A percentile compares a stretch with the other conserved stretches of the same genome.
phyloP scores from a whole-genome alignment of 75 land plant species.

The Larix kaempferi region DNA sequence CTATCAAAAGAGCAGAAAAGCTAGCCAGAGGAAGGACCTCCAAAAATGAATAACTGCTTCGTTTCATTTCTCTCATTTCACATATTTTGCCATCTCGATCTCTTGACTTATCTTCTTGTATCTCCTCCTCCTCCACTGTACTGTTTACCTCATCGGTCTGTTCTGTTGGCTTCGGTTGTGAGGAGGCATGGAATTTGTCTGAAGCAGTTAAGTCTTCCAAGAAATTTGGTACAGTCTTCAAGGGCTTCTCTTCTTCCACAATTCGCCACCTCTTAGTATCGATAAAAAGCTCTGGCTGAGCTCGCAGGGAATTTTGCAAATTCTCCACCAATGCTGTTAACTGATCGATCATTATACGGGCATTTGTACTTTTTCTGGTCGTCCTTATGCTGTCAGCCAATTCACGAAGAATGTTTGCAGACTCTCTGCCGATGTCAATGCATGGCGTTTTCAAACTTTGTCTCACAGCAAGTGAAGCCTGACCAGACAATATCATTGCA shows the following conservation, averaged over 20 bases:
- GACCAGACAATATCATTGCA: not conserved
- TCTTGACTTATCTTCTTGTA: not conserved
- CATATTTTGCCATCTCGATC: not conserved
- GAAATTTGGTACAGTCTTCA: not conserved
- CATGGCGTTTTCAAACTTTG: not conserved
- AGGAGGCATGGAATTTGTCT: not conserved
- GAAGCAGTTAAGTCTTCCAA: not conserved
- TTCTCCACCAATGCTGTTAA: not conserved
- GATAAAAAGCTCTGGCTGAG: not conserved
- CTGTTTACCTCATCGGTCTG: too few species aligned
- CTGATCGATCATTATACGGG: too few species aligned
- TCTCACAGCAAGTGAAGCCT: not conserved
- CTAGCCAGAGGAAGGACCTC: conserved; percentile 1
- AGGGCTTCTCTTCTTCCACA: not conserved
- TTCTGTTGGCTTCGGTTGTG: not conserved
- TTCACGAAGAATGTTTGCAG: not conserved
- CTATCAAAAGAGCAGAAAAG: not conserved
- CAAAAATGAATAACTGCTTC: not conserved
- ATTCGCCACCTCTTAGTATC: too few species aligned
- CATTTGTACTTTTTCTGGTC: too few species aligned
- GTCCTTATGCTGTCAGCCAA: not conserved
- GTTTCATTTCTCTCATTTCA: not conserved
- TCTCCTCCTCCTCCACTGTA: not conserved
- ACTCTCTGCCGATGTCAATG: not conserved
- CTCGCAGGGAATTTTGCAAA: not conserved